Base-by-base conservation (phyloP, 495 filamentous ascomycete genomes). In the Hypoxylon intermedium region DNA sequence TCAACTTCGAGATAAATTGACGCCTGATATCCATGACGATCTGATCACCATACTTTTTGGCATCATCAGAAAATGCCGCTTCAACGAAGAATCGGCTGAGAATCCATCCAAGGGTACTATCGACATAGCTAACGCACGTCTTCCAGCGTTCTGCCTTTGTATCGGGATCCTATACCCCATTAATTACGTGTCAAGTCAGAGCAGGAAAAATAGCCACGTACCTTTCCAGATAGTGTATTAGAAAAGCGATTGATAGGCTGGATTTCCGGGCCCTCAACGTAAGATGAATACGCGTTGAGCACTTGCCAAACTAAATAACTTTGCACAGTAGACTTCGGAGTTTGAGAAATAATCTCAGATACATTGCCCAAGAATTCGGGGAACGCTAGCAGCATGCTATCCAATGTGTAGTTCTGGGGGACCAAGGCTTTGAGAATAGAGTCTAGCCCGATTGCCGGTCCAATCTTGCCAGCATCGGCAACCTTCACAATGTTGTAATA, bases 1-100 rank as follows among this genome's bases (percentile, higher is more conserved):
- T 75, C 18, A 92, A 69, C 36, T 82, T 87, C 55, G 81, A 77
- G 18, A 82, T 77, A 63, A 88, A 90, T 46, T 82, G 80, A 26
- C 78, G 76, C 66, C 86, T 88, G 71, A 91, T 88, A 55, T 88
- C 84, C n/a, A 81, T 77, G 6, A 90, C 79, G 46, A 91, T 85
- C 51, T 84, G 79, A 56, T 90, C 84, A n/a, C 86, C 86, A 28
- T 88, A 83, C 9, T 80, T 69, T 60, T 89, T 87, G 0, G 85
- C 85, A 16, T 79, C 79, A 34, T 85, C 79, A 0, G 87, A 82
- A 58, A 89, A 91, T 12, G 84, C 79, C 43, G 83, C 82, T 45
- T 88, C 77, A 20, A 88, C 77, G 65, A 86, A 91, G 65, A 91
- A 89, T 34, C 85, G 82, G 63, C 87, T 89, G 0, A 82, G 64